Evolutionary conservation across 352 stramenopile genomes (phyloP).

Genomic region (Phytophthora niederhauseri): DNA sequence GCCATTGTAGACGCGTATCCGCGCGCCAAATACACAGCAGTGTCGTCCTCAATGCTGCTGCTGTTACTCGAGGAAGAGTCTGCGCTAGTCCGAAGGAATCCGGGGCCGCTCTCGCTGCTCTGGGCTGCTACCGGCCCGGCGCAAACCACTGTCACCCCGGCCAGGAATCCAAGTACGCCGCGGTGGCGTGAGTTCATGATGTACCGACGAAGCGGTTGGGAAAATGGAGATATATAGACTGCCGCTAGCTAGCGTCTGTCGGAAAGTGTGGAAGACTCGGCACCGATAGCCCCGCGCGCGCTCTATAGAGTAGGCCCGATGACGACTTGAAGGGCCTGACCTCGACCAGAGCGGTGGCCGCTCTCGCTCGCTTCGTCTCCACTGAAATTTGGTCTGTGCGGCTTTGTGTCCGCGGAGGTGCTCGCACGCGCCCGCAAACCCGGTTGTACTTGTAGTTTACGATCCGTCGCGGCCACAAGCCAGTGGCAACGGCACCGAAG

Average conservation of each 20-base stretch:
- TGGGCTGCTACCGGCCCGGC: constrained; percentile 10
- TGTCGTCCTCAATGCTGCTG: constrained; percentile 15
- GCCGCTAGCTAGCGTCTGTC: constrained; percentile 5
- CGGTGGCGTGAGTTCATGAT: constrained; percentile 35
- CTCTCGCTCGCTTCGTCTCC: constrained; percentile 29
- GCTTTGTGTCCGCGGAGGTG: constrained; percentile 1
- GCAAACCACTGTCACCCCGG: constrained; percentile 14
- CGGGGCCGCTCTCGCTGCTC: neutral
- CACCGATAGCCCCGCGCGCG: constrained; percentile 5
- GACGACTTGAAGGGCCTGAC: constrained; percentile 13
- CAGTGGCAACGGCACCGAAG: constrained; percentile 19
- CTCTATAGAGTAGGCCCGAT: constrained; percentile 25
- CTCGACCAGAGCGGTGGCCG: constrained; percentile 24
- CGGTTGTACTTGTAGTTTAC: constrained; percentile 9
- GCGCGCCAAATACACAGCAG: constrained; percentile 37
- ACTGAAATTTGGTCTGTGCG: constrained; percentile 24
- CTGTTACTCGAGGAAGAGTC: constrained; percentile 8
- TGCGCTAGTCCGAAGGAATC: neutral
- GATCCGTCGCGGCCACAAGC: constrained; percentile 14
- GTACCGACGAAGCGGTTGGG: constrained; percentile 44
- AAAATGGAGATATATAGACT: constrained; percentile 14
- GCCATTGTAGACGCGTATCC: constrained; percentile 39
- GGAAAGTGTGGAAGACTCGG: constrained; percentile 20
- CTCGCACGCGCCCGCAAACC: neutral
- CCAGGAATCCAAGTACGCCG: constrained; percentile 32